Base-by-base conservation (phyloP, 805 yeast genomes). In the Candida boidinii region DNA sequence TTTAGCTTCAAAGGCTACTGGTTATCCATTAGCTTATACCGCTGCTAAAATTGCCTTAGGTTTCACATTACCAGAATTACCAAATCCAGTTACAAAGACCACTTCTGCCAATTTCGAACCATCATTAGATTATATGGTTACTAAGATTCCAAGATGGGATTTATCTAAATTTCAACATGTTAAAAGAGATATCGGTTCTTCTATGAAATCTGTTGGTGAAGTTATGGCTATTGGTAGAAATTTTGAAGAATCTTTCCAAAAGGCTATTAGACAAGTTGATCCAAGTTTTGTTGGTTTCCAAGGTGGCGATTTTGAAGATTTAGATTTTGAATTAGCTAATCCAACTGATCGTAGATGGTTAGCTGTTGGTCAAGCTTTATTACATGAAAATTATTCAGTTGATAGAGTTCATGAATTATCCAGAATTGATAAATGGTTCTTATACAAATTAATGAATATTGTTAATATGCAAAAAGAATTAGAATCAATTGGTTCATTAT, bases 101-200 rank as follows among this genome's bases (percentile, higher is more conserved):
- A 92, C 98, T 10, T 79, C 88, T 36, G 97, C 98, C 32, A 84
- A 86, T 64, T 90, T 90, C 56, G 98, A 90, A 64, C 98, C 98
- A 21, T 85, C 96, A 17, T 72, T 90, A 49, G 98, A 90, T 64
- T 90, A 90, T 64, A 78, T 88, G 68, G 98, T 90, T 38, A 86
- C 94, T 48, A 90, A 90, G 72, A 87, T 90, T 54, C 98, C 98
- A 48, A 79, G 96, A 65, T 90, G 98, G 98, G 98, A 90, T 68
- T 68, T 90, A 59, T 62, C 92, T 46, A 90, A 90, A 70, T 92
- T 90, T 69, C 94, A 83, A 58, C 94, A 86, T 53, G 98, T 90
- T 42, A 83, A 85, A 58, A 76, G 95, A 60, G 86, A 81, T 41
- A 82, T 90, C 54, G 95, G 96, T 30, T 84, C 95, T 8, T 78